phyloP scores from a whole-genome alignment of 2,329 filamentous ascomycete species.

The Talaromyces funiculosus region DNA sequence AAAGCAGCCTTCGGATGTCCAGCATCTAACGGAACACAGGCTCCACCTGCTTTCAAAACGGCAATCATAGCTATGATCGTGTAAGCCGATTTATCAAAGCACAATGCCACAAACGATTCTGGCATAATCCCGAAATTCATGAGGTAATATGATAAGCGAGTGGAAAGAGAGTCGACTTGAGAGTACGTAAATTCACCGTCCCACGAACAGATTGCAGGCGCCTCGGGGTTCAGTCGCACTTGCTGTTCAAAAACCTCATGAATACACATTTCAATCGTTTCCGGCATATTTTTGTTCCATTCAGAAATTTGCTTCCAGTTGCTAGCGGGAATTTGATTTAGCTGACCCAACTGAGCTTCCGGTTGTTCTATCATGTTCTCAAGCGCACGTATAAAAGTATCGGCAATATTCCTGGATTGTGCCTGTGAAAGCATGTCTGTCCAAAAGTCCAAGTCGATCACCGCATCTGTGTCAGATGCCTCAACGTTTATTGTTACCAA shows the following conservation, averaged over 20 bases:
- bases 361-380: slow-evolving; percentile 34
- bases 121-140: slow-evolving; percentile 25
- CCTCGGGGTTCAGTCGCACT: slow-evolving; percentile 17
- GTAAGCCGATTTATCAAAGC: slow-evolving; percentile 19
- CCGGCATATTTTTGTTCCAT: slow-evolving; percentile 11
- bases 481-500: slow-evolving; percentile 46
- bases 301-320: slow-evolving; percentile 10
- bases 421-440: slow-evolving; percentile 34
- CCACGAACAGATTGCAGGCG: slow-evolving; percentile 27
- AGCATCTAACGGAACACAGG: slow-evolving; percentile 14
- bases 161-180: slow-evolving; percentile 29
- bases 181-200: slow-evolving; percentile 31
- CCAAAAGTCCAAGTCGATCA: slow-evolving; percentile 40
- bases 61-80: slow-evolving; percentile 17
- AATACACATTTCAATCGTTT: slow-evolving; percentile 15
- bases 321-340: slow-evolving; percentile 1
- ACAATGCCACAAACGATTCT: slow-evolving; percentile 24
- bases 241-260: slow-evolving; percentile 13
- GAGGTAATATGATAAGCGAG: slow-evolving; percentile 27
- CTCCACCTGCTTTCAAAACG: slow-evolving; percentile 19
- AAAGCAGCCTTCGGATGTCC: slow-evolving; percentile 12
- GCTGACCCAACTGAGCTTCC: background rate
- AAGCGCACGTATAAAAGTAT: slow-evolving; percentile 32
- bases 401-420: slow-evolving; percentile 36
- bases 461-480: slow-evolving; percentile 36